Percentiles rank a stretch among this genome's conserved stretches.
phyloP scores from a whole-genome alignment of 768 basidiomycete genomes.

The Melanogaster broomeanus region DNA sequence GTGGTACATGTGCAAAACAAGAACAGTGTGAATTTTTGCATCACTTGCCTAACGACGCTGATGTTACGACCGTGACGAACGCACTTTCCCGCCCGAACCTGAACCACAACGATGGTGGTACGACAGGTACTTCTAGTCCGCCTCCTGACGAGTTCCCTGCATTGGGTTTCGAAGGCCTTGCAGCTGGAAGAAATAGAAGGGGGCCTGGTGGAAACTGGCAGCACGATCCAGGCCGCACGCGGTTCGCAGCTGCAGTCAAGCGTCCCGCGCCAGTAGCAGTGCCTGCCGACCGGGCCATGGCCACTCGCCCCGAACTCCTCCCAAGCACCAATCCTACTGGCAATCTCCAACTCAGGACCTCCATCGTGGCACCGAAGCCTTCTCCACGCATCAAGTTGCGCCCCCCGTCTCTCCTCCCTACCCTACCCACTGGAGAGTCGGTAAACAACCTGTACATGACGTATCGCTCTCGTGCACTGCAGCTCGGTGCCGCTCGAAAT shows the following conservation, averaged over 20 bases:
- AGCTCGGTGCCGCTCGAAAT: conserved; percentile 92
- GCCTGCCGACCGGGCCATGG: conserved; percentile 40
- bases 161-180: conserved; percentile 48
- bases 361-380: conserved; percentile 76
- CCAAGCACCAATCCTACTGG: conserved; percentile 53
- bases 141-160: conserved; percentile 70
- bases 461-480: conserved; percentile 85
- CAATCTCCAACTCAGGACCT: conserved; percentile 60
- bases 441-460: conserved; percentile 84
- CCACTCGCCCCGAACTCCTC: conserved; percentile 57
- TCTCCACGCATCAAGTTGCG: conserved; percentile 87
- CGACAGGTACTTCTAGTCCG: conserved; percentile 34
- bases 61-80: conserved; percentile 67
- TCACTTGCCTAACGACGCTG: conserved; percentile 84
- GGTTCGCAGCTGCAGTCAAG: conserved; percentile 92
- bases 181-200: conserved; percentile 42
- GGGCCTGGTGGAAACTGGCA: conserved; percentile 42
- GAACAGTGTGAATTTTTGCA: conserved; percentile 97
- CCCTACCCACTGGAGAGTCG: conserved; percentile 81
- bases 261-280: conserved; percentile 43
- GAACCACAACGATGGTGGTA: conserved; percentile 42
- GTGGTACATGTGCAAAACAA: conserved; percentile 96
- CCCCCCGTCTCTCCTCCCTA: conserved; percentile 82
- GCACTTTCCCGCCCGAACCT: conserved; percentile 70
- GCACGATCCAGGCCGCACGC: conserved; percentile 83